Conservation (phyloP, 345 rosid genomes). For the Nasturtium officinale region DNA sequence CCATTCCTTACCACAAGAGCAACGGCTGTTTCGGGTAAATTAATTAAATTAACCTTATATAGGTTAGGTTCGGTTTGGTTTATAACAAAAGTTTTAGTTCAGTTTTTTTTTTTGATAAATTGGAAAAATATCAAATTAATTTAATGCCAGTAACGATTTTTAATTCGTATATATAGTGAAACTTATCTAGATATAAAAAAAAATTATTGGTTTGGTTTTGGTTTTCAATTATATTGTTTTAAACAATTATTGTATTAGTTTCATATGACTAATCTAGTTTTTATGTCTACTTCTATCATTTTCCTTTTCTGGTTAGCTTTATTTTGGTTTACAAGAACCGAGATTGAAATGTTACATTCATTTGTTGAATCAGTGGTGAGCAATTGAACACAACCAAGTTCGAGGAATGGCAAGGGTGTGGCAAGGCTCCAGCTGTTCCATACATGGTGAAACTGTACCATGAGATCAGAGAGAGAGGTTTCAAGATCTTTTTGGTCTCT, state of each 20-base stretch:
- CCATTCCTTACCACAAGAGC: conserved; percentile 72
- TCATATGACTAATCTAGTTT: too few relatives aligned
- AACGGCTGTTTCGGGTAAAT: conserved; percentile 63
- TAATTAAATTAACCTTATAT: background rate
- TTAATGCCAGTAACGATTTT: too few relatives aligned
- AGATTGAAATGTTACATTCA: conserved; percentile 26
- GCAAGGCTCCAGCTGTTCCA: conserved; percentile 73
- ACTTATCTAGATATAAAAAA: too few relatives aligned
- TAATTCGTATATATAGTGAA: background rate
- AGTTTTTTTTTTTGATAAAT: too few relatives aligned
- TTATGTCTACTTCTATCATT: background rate
- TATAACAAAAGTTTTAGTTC: background rate
- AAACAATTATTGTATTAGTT: too few relatives aligned
- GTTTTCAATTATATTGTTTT: too few relatives aligned
- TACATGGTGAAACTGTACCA: conserved; percentile 59
- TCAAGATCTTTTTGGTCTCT: conserved; percentile 77
- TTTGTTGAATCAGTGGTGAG: conserved; percentile 59
- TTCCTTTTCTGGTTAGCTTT: background rate
- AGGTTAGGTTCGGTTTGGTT: background rate
- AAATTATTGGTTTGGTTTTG: background rate
- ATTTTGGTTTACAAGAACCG: background rate
- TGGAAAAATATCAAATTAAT: background rate
- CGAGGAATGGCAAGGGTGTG: conserved; percentile 70
- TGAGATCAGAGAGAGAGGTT: conserved; percentile 62
- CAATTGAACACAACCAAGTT: conserved; percentile 56